Base-by-base conservation (phyloP, 2,329 filamentous ascomycete genomes). In the Alternaria novae-zelandiae region DNA sequence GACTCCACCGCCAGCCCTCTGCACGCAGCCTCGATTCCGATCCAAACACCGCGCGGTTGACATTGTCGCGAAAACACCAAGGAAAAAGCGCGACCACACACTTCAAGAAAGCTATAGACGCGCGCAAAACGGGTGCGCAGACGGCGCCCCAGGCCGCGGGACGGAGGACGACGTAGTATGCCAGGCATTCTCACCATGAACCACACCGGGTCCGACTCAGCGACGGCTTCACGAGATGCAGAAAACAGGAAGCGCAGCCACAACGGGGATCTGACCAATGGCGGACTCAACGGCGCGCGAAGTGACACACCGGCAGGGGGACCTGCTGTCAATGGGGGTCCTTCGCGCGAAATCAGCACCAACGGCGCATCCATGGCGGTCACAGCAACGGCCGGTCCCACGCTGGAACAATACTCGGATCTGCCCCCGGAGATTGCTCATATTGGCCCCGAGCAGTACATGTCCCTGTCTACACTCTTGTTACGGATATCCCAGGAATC, bases 401-500 rank as follows among this genome's bases (percentile, higher is more conserved):
- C 67, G 12, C 57, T 62, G 32, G 68, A 71, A 21, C 70, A 75
- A 32, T 64, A 75, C 50, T 64, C 70, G 9, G 70, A 82, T 44
- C 70, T 80, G 10, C 84, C 85, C 3, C 87, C 86, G 15, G 83
- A 86, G 65, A 80, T 90, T 44, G 79, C 82, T 51, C 93, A 97
- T 74, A 91, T 97, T 62, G 90, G 90, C 0, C 84, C 90, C 61
- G 90, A 78, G 21, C 57, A 89, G 32, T 96, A 94, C 77, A 86
- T 95, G 59, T 90, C 93, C 5, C 85, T 98, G 20, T 89, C 90
- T 5, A 86, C 86, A 13, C 83, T 99, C 49, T 86, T 98, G 56
- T 87, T 89, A 67, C 89, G 96, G 70, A 86, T 96, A 41, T 90
- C 92, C 32, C 94, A 97, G 79, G 89, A 90, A 73, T 93, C 92